Evolutionary conservation across 169 alveolate genomes (phyloP), one percentile per base, ranked within the genome.

Genomic region (Hepatocystis sp.): DNA sequence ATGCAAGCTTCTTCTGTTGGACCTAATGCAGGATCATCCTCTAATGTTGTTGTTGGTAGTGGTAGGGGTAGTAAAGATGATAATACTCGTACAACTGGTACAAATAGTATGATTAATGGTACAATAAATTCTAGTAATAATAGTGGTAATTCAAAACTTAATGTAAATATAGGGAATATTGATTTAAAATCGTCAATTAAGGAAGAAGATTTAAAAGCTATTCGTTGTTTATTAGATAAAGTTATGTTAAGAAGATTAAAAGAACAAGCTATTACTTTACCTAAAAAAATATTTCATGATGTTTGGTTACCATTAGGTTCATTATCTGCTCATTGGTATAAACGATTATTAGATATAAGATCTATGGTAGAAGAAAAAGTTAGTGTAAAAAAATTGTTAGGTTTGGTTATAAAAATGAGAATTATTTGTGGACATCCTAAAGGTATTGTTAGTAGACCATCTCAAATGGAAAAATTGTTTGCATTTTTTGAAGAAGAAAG

Each of bases 281-380:
- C 98, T 5, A 91, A 88, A 34, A 96, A 96, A 67, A 84, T 92
- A 27, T 92, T 93, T 86, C 97, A 93, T 52, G 96, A 95, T 84
- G 95, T 96, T 5, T 96, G 98, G 98, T 93, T 96, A 27, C 98
- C 98, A 0, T 66, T 95, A 63, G 91, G 96, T 56, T 92, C 90
- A 0, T 84, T 86, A 19, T 91, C 96, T 7, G 91, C 93, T 49
- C 91, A 81, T 66, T 95, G 97, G 97, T 94, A 94, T 85, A 91
- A 93, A 39, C 89, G 94, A 40, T 71, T 94, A 19, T 81, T 94
- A 85, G 95, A 92, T 51, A 94, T 94, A 4, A 61, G 92, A 52
- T 76, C 94, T 10, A 67, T 91, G 90, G 90, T 94, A 76, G 92
- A 91, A 49, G 97, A 94, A 36, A 91, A 93, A 36, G 86, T 94